phyloP scores from a whole-genome alignment of 352 stramenopile genomes.

The Phytophthora idaei region DNA sequence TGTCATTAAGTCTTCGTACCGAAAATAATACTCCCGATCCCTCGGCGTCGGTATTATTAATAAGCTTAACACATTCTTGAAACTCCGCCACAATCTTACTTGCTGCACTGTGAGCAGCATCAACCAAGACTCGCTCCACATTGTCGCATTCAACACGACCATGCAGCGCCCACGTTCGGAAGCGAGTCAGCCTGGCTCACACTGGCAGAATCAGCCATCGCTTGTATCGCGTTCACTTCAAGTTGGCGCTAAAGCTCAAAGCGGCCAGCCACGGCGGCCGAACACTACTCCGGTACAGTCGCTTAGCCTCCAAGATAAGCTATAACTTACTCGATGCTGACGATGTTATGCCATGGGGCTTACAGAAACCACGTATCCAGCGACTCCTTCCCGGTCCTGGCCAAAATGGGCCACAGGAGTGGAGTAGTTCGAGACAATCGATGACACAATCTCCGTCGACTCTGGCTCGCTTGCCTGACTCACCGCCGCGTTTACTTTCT shows the following conservation, averaged over 20 bases:
- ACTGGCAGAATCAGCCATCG: conserved; percentile 1
- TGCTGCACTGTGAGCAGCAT: too few species aligned
- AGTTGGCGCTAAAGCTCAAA: conserved; percentile 11
- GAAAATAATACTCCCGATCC: too few species aligned
- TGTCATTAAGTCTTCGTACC: too few species aligned
- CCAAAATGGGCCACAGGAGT: conserved; percentile 25
- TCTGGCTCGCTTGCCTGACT: conserved; percentile 64
- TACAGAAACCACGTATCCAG: conserved; percentile 53
- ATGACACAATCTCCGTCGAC: conserved; percentile 24
- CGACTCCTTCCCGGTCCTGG: conserved; percentile 37
- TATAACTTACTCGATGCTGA: conserved; percentile 1
- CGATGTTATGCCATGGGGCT: not conserved
- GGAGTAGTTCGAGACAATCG: conserved; percentile 1
- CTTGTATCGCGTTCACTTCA: conserved; percentile 29
- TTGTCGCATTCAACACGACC: not conserved
- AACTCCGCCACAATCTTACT: too few species aligned
- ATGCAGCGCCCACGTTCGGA: conserved; percentile 32
- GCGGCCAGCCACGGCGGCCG: conserved; percentile 29
- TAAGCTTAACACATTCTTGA: too few species aligned
- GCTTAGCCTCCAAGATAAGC: not conserved
- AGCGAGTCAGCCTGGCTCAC: conserved; percentile 1
- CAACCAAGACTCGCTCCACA: too few species aligned
- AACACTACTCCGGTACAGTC: conserved; percentile 46
- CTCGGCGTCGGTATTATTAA: too few species aligned
- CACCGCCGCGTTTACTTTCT: conserved; percentile 37